A percentile compares a stretch with the other conserved stretches of the same genome.
Conservation (phyloP, 2,329 filamentous ascomycete species). For the Ophiostoma novo-ulmi region DNA sequence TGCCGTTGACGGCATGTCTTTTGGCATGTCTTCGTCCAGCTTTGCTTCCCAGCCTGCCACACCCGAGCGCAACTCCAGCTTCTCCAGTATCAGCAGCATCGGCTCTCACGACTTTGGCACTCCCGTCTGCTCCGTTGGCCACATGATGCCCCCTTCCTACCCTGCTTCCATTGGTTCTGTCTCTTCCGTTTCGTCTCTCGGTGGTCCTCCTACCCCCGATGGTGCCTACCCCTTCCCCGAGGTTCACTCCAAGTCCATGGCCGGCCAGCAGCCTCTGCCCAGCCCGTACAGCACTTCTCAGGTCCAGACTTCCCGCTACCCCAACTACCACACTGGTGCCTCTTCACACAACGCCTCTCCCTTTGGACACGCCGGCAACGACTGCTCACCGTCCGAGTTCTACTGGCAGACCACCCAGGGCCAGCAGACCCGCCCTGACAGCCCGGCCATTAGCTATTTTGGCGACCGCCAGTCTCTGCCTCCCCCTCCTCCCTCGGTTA, state of each 20-base stretch:
- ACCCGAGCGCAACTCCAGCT: slow-evolving; percentile 26
- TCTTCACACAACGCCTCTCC: slow-evolving; percentile 15
- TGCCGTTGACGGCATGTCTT: slow-evolving; percentile 12
- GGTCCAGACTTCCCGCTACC: slow-evolving; percentile 1
- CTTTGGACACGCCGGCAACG: slow-evolving; percentile 20
- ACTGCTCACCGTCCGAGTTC: slow-evolving; percentile 26
- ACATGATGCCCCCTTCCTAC: slow-evolving; percentile 73
- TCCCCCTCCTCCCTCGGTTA: slow-evolving; percentile 25
- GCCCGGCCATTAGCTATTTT: slow-evolving; percentile 32
- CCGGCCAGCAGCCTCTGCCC: slow-evolving; percentile 21
- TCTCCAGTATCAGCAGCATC: slow-evolving; percentile 23
- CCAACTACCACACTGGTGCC: slow-evolving; percentile 4
- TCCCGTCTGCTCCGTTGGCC: slow-evolving; percentile 64
- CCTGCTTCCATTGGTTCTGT: slow-evolving; percentile 64
- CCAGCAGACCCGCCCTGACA: slow-evolving; percentile 21
- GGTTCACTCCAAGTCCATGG: slow-evolving; percentile 10
- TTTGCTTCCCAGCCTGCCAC: slow-evolving; percentile 22
- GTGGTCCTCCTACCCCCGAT: slow-evolving; percentile 23
- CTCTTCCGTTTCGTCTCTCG: slow-evolving; percentile 40
- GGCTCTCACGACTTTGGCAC: slow-evolving; percentile 16
- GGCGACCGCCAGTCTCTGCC: slow-evolving; percentile 25
- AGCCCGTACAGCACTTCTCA: slow-evolving; percentile 35
- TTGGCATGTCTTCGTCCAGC: slow-evolving; percentile 19
- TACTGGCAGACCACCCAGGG: slow-evolving; percentile 19
- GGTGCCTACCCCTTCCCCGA: slow-evolving; percentile 24